Evolutionary conservation across 2,329 filamentous ascomycete genomes (phyloP).

Genomic region (Exophiala viscosa): DNA sequence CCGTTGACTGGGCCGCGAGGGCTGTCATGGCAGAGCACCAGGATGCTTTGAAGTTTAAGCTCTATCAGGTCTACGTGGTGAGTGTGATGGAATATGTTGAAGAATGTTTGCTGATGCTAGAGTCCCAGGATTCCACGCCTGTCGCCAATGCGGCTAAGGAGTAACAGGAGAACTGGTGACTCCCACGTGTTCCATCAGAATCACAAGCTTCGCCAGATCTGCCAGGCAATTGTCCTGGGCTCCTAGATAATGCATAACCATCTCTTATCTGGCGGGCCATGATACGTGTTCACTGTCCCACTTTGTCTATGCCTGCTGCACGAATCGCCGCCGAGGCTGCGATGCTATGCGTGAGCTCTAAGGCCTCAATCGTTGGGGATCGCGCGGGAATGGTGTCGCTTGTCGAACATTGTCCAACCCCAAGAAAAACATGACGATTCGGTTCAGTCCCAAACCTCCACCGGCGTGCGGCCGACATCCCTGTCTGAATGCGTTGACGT

Average conservation of each 20-base stretch:
- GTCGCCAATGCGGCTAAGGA: slow-evolving; percentile 1
- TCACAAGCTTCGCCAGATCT: not conserved
- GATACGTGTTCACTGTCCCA: not conserved
- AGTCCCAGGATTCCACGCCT: not conserved
- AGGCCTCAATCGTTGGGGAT: slow-evolving; percentile 54
- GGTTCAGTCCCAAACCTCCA: slow-evolving; percentile 62
- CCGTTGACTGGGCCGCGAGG: slow-evolving; percentile 52
- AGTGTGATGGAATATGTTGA: not conserved
- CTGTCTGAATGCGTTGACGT: slow-evolving; percentile 61
- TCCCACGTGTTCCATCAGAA: not conserved
- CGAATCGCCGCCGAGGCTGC: not conserved
- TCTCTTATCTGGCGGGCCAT: no score
- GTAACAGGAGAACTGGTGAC: not conserved
- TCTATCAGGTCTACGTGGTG: slow-evolving; percentile 33
- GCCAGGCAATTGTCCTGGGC: not conserved
- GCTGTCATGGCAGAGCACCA: slow-evolving; percentile 27
- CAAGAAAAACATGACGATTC: slow-evolving; percentile 65
- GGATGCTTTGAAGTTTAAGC: slow-evolving; percentile 25
- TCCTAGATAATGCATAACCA: no score
- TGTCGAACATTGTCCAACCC: slow-evolving; percentile 61
- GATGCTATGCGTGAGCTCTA: slow-evolving; percentile 21
- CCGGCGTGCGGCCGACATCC: slow-evolving; percentile 63
- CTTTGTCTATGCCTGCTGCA: not conserved
- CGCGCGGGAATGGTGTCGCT: slow-evolving; percentile 61
- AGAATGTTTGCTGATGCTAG: not conserved